Percentiles rank a stretch among this genome's conserved stretches.
These are phyloP conservation scores for Phytopythium chamaehyphon DNA, from an alignment of 352 stramenopile genomes.

Conservation along the genomic window DNA sequence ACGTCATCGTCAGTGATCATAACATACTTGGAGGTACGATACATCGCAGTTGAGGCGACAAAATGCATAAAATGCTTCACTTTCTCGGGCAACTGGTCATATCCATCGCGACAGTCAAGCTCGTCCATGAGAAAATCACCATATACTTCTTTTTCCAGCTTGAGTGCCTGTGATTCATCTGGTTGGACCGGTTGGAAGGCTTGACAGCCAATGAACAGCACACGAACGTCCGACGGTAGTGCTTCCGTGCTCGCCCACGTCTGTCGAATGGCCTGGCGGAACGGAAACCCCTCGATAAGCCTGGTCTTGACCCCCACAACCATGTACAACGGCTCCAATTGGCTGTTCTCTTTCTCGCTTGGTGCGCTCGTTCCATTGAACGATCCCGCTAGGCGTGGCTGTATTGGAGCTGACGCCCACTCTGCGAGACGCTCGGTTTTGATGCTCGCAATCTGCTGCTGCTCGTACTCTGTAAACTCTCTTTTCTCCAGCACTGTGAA, in stretches of 20 bases:
- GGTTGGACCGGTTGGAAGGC: neutral
- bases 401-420: constrained; percentile 6
- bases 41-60: constrained; percentile 5
- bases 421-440: constrained; percentile 9
- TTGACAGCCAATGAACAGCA: constrained; percentile 30
- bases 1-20: constrained; percentile 60
- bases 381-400: no score
- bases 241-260: constrained; percentile 24
- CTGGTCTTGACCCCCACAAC: constrained; percentile 43
- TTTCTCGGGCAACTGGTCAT: constrained; percentile 45
- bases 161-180: constrained; percentile 6
- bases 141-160: constrained; percentile 27
- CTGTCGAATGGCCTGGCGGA: constrained; percentile 35
- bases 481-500: constrained; percentile 16
- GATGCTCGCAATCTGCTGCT: neutral
- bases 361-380: neutral
- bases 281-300: constrained; percentile 23
- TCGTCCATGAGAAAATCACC: constrained; percentile 46
- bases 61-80: constrained; percentile 54
- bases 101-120: constrained; percentile 47
- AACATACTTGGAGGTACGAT: constrained; percentile 27
- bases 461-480: constrained; percentile 9
- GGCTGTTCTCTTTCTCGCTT: neutral
- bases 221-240: constrained; percentile 8
- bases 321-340: constrained; percentile 13